Conservation (phyloP, 371 early-diverging fungal species). For the Chytridium lagenaria region DNA sequence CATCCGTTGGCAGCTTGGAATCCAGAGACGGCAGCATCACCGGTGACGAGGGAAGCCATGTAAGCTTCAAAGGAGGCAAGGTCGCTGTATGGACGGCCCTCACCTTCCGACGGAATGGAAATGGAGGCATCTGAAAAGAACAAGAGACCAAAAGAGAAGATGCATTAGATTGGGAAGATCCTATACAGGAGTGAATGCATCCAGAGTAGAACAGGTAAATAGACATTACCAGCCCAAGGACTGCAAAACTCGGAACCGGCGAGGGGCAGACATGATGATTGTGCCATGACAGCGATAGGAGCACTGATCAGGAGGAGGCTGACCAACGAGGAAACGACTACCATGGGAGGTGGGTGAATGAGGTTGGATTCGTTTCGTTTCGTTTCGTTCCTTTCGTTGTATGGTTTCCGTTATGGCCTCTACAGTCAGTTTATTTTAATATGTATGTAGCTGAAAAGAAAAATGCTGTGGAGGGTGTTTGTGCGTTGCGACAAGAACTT, state of each 20-base stretch:
- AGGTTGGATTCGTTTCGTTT: no score
- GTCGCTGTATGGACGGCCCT: not conserved
- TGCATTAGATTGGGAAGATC: no score
- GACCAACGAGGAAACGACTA: not conserved
- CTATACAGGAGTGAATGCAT: no score
- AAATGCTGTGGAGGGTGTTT: no score
- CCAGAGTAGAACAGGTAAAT: not conserved
- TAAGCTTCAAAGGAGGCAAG: not conserved
- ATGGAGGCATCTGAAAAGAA: conserved; percentile 3
- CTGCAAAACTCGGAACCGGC: not conserved
- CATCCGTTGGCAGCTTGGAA: conserved; percentile 4
- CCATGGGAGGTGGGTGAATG: no score
- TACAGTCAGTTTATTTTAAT: no score
- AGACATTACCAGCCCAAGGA: conserved; percentile 3
- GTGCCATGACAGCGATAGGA: not conserved
- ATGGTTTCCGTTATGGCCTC: no score
- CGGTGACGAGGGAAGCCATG: not conserved
- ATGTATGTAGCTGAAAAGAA: no score
- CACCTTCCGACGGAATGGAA: not conserved
- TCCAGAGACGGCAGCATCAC: not conserved
- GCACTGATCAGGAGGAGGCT: not conserved
- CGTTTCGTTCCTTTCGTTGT: no score
- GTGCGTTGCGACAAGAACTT: no score
- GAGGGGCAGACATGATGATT: not conserved
- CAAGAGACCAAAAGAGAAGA: conserved; percentile 2